These are phyloP conservation scores for Fusarium citri DNA, from an alignment of 2,329 filamentous ascomycete species.

Conservation along the genomic window DNA sequence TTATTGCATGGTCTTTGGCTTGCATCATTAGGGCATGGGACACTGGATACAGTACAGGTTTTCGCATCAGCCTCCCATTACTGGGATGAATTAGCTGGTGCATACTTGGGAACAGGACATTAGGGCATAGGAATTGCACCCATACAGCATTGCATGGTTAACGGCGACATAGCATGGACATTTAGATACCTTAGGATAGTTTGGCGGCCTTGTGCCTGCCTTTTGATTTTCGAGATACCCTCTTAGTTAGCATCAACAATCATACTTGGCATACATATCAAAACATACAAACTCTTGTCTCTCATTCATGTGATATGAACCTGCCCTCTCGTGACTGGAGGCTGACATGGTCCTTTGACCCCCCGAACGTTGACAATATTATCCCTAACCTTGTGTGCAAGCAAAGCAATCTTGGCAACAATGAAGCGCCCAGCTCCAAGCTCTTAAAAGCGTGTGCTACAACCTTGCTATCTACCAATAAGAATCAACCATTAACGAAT, in stretches of 20 bases:
- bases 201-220: slow-evolving; percentile 31
- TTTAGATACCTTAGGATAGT: slow-evolving; percentile 44
- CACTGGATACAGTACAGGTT: slow-evolving; percentile 29
- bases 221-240: slow-evolving; percentile 42
- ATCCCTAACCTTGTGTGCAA: background rate
- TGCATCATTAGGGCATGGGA: slow-evolving; percentile 26
- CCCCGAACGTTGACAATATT: background rate
- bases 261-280: slow-evolving; percentile 23
- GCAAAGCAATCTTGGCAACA: slow-evolving; percentile 3
- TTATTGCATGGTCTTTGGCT: slow-evolving; percentile 10
- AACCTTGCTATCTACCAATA: slow-evolving; percentile 24
- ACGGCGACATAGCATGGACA: slow-evolving; percentile 23
- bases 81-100: slow-evolving; percentile 36
- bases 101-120: slow-evolving; percentile 25
- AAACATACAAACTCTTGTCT: slow-evolving; percentile 1
- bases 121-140: slow-evolving; percentile 31
- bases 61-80: slow-evolving; percentile 39
- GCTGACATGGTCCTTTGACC: background rate
- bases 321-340: slow-evolving; percentile 13
- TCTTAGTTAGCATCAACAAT: slow-evolving; percentile 34
- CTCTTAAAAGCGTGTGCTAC: slow-evolving; percentile 22
- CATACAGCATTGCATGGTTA: slow-evolving; percentile 22
- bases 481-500: slow-evolving; percentile 1
- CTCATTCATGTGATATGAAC: slow-evolving; percentile 25
- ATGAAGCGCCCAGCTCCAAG: slow-evolving; percentile 15